These are phyloP conservation scores for Carpinus viminea DNA, from an alignment of 306 rosid genomes.

Conservation along the genomic window DNA sequence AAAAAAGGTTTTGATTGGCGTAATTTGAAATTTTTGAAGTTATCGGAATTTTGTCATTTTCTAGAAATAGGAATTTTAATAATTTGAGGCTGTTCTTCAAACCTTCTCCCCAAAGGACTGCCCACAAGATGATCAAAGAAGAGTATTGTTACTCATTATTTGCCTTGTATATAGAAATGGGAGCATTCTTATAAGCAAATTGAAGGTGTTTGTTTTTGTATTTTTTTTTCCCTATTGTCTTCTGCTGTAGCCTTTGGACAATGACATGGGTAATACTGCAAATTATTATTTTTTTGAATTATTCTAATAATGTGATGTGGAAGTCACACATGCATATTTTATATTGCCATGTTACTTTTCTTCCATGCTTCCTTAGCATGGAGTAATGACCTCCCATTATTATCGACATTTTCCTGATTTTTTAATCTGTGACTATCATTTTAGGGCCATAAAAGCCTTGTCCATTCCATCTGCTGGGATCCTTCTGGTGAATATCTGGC, in stretches of 20 bases:
- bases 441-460: slow-evolving; percentile 65
- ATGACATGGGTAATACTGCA: neutral
- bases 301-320: neutral
- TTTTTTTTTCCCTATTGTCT: neutral
- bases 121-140: neutral
- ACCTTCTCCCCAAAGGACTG: neutral
- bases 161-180: neutral
- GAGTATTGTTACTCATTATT: neutral
- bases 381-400: neutral
- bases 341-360: neutral
- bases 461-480: slow-evolving; percentile 78
- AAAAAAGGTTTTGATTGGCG: neutral
- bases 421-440: slow-evolving; percentile 12
- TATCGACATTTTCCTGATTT: neutral
- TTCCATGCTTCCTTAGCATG: neutral
- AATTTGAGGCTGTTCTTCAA: neutral
- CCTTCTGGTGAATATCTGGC: slow-evolving; percentile 65
- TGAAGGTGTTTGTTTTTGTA: neutral
- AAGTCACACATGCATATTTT: neutral
- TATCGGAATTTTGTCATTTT: neutral
- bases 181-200: neutral
- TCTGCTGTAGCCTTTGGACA: neutral
- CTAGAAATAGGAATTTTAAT: neutral
- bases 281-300: neutral
- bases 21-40: neutral